These are phyloP conservation scores for Microcyclospora pomicola DNA, from an alignment of 2,329 filamentous ascomycete genomes.

Conservation along the genomic window DNA sequence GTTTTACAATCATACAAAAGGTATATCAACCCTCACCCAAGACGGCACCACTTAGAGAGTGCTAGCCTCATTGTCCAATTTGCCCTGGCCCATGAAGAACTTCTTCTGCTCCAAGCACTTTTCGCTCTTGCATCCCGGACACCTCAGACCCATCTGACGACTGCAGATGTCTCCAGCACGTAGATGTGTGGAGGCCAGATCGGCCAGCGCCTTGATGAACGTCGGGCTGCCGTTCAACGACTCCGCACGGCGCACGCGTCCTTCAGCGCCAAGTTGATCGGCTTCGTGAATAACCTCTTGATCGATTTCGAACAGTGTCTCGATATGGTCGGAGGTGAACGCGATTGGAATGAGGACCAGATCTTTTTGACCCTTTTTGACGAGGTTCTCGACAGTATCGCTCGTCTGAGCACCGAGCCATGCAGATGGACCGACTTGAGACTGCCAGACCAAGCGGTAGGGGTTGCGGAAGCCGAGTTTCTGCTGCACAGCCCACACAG, in stretches of 20 bases:
- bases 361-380: slow-evolving; percentile 83
- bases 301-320: slow-evolving; percentile 89
- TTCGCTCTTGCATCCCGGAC: slow-evolving; percentile 85
- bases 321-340: slow-evolving; percentile 98
- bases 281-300: slow-evolving; percentile 87
- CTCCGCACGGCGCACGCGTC: slow-evolving; percentile 67
- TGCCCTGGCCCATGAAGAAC: slow-evolving; percentile 38
- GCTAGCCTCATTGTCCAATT: slow-evolving; percentile 15
- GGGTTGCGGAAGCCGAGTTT: slow-evolving; percentile 75
- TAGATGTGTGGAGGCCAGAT: slow-evolving; percentile 72
- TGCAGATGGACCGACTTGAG: slow-evolving; percentile 85
- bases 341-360: slow-evolving; percentile 86
- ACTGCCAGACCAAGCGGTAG: slow-evolving; percentile 94
- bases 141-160: slow-evolving; percentile 75
- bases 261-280: slow-evolving; percentile 53
- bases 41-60: slow-evolving; percentile 10
- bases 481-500: slow-evolving; percentile 93
- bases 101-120: slow-evolving; percentile 65
- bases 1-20: too few species aligned
- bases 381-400: slow-evolving; percentile 74
- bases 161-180: slow-evolving; percentile 58
- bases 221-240: slow-evolving; percentile 81
- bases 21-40: too few species aligned
- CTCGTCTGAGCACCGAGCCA: slow-evolving; percentile 94
- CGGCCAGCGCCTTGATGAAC: slow-evolving; percentile 80